These are phyloP conservation scores for Trichophyton simii DNA, from an alignment of 2,329 filamentous ascomycete species.

Conservation along the genomic window DNA sequence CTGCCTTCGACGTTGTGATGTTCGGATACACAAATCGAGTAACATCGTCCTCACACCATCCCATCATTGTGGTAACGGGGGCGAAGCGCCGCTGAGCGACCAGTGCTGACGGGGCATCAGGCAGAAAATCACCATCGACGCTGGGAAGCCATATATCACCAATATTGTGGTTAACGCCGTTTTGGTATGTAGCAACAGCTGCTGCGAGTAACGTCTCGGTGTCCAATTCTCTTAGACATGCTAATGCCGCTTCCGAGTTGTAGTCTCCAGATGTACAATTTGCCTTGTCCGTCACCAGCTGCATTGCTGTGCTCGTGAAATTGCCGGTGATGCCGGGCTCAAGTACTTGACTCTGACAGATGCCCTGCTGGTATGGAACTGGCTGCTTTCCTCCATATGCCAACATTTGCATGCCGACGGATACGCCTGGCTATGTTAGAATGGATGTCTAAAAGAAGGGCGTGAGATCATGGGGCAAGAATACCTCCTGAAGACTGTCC, in stretches of 20 bases:
- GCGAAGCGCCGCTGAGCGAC: conserved; percentile 5
- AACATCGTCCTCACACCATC: conserved; percentile 7
- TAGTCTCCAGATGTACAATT: conserved; percentile 34
- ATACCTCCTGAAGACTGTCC: conserved; percentile 53
- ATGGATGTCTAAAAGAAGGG: neutral
- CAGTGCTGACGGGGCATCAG: conserved; percentile 2
- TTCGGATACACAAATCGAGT: conserved; percentile 3
- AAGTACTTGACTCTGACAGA: conserved; percentile 38
- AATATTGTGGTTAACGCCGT: conserved; percentile 21
- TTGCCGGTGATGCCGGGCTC: conserved; percentile 41
- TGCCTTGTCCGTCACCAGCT: conserved; percentile 30
- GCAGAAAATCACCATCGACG: conserved; percentile 5
- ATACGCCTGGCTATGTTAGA: conserved; percentile 21
- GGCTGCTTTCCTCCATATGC: conserved; percentile 36
- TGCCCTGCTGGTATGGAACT: conserved; percentile 36
- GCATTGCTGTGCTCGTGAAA: conserved; percentile 39
- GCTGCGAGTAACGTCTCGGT: conserved; percentile 34
- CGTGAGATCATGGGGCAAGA: neutral
- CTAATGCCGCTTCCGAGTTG: conserved; percentile 34
- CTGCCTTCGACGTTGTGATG: neutral
- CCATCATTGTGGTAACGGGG: conserved; percentile 6
- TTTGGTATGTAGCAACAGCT: conserved; percentile 32
- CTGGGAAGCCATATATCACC: conserved; percentile 6
- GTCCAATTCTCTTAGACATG: conserved; percentile 36
- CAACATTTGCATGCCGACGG: conserved; percentile 38